Conservation (phyloP, 306 rosid genomes). For the Corylus americana region DNA sequence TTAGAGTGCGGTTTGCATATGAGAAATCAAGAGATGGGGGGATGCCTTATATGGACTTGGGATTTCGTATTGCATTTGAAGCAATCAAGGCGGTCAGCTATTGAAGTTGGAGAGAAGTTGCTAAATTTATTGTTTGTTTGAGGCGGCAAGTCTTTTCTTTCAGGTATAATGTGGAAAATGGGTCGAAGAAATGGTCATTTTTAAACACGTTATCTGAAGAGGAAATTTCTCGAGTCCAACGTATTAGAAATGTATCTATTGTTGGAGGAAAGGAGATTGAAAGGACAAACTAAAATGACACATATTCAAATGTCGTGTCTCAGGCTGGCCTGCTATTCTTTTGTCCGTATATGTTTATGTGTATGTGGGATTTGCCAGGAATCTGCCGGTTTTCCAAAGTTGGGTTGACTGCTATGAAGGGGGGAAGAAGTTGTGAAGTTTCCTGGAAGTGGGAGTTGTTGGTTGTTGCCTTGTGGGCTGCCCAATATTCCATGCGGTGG, state of each 20-base stretch:
- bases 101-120: conserved; percentile 43
- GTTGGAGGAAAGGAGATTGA: not conserved
- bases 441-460: conserved; percentile 18
- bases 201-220: conserved; percentile 2
- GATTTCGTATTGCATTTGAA: conserved; percentile 19
- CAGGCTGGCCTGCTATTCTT: conserved; percentile 33
- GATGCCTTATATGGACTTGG: conserved; percentile 10
- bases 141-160: no score
- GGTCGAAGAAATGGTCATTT: conserved; percentile 14
- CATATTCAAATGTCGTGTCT: not conserved
- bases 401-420: not conserved
- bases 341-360: conserved; percentile 7
- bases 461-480: not conserved
- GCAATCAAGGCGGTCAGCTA: conserved; percentile 4
- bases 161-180: not conserved
- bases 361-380: not conserved
- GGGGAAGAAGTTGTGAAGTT: conserved; percentile 3
- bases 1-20: conserved; percentile 19
- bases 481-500: not conserved
- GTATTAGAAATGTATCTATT: not conserved
- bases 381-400: not conserved
- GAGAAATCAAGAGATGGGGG: not conserved
- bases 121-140: conserved; percentile 3
- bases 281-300: no score
- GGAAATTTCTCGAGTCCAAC: conserved; percentile 34